phyloP scores from a whole-genome alignment of 345 rosid genomes.

The Populus ilicifolia region DNA sequence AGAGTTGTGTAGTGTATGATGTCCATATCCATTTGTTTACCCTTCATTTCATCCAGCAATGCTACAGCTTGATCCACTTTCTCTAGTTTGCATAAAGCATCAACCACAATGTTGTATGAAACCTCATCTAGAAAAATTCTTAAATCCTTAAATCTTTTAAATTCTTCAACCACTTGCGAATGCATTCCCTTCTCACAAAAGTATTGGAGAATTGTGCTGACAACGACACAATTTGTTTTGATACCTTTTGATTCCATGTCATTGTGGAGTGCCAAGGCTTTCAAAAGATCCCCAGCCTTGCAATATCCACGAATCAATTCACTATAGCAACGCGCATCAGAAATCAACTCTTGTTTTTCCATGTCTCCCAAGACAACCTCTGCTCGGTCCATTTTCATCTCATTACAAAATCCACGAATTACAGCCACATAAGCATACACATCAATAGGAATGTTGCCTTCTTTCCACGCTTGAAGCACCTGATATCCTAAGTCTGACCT shows the following conservation, averaged over 20 bases:
- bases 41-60: constrained; percentile 57
- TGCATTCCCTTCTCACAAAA: constrained; percentile 39
- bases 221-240: constrained; percentile 52
- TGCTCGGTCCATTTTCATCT: constrained; percentile 41
- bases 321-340: constrained; percentile 39
- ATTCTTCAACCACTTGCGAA: constrained; percentile 33
- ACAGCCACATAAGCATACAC: constrained; percentile 13
- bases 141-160: constrained; percentile 33
- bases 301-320: constrained; percentile 48
- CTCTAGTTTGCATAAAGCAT: constrained; percentile 60
- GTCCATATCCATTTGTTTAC: constrained; percentile 45
- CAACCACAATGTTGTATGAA: constrained; percentile 47
- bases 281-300: constrained; percentile 34
- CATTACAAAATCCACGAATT: constrained; percentile 19
- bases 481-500: constrained; percentile 14
- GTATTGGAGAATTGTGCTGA: constrained; percentile 55
- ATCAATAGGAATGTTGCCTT: constrained; percentile 31
- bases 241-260: constrained; percentile 50
- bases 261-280: constrained; percentile 43
- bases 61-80: constrained; percentile 50
- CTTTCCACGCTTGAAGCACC: constrained; percentile 26
- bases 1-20: constrained; percentile 65
- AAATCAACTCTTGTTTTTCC: constrained; percentile 45
- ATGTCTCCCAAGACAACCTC: constrained; percentile 40
- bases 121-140: constrained; percentile 52